Conservation (phyloP, 495 filamentous ascomycete genomes). For the Trichoderma asperelloides region DNA sequence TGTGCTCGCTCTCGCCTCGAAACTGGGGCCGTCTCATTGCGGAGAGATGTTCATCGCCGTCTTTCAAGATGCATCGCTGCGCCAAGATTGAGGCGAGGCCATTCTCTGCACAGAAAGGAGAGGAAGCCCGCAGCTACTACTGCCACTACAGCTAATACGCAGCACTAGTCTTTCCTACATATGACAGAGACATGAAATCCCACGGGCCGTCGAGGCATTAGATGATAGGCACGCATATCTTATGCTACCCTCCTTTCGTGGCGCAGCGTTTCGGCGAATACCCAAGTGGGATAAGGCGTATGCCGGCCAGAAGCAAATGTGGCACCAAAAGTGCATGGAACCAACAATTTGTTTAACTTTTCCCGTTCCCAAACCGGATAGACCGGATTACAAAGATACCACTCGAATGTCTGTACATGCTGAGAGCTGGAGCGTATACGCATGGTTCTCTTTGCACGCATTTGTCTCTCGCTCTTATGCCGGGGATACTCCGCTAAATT, state of each 20-base stretch:
- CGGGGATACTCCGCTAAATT: conserved; percentile 4
- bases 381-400: background rate
- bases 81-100: background rate
- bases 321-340: background rate
- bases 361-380: background rate
- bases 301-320: background rate
- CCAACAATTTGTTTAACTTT: background rate
- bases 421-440: background rate
- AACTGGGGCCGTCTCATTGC: background rate
- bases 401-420: background rate
- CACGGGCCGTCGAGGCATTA: background rate
- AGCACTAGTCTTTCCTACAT: background rate
- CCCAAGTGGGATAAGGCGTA: background rate
- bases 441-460: background rate
- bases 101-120: background rate
- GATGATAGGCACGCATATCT: background rate
- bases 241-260: background rate
- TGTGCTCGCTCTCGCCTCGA: background rate
- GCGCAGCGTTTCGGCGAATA: conserved; percentile 3
- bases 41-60: background rate
- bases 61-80: background rate
- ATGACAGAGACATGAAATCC: background rate
- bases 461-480: background rate
- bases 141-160: too few species aligned
- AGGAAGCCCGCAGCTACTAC: too few species aligned